phyloP scores from a whole-genome alignment of 1,284 basidiomycete genomes.

The Microbotryum silenes-acaulis region DNA sequence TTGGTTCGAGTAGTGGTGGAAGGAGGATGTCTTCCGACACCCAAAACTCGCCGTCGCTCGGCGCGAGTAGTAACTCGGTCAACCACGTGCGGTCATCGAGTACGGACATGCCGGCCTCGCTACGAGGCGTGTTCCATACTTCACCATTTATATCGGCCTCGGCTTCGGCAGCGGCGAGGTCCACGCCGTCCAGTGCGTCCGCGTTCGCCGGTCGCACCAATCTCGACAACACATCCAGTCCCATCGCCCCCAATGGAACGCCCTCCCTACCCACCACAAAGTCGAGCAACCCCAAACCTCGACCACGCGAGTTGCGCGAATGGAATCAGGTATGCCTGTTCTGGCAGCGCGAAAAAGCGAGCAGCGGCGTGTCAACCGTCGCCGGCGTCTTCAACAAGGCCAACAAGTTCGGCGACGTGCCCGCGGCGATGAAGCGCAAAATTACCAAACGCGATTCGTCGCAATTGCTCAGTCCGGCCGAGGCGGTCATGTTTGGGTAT shows the following conservation, averaged over 20 bases:
- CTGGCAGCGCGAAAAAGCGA: slow-evolving; percentile 13
- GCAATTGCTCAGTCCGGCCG: slow-evolving; percentile 28
- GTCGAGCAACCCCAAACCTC: not conserved
- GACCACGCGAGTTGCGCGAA: slow-evolving; percentile 25
- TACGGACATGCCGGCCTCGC: not conserved
- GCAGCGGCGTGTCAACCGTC: not conserved
- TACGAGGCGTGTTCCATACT: not conserved
- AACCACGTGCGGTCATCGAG: slow-evolving; percentile 4
- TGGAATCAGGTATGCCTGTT: slow-evolving; percentile 30
- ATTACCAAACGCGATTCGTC: slow-evolving; percentile 27
- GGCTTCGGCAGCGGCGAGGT: not conserved
- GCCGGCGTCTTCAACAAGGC: slow-evolving; percentile 20
- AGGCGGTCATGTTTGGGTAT: slow-evolving; percentile 17
- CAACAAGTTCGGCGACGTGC: slow-evolving; percentile 24
- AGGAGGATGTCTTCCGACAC: not conserved
- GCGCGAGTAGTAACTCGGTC: not conserved
- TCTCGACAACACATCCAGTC: not conserved
- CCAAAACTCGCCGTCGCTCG: not conserved
- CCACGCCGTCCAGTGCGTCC: not conserved
- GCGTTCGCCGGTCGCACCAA: not conserved
- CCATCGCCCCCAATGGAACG: slow-evolving; percentile 4
- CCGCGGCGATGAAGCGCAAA: slow-evolving; percentile 28
- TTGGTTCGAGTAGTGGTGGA: not conserved
- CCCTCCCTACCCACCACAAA: not conserved
- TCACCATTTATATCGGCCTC: not conserved